Conservation (phyloP, 768 basidiomycete species). For the Serendipita sp. region DNA sequence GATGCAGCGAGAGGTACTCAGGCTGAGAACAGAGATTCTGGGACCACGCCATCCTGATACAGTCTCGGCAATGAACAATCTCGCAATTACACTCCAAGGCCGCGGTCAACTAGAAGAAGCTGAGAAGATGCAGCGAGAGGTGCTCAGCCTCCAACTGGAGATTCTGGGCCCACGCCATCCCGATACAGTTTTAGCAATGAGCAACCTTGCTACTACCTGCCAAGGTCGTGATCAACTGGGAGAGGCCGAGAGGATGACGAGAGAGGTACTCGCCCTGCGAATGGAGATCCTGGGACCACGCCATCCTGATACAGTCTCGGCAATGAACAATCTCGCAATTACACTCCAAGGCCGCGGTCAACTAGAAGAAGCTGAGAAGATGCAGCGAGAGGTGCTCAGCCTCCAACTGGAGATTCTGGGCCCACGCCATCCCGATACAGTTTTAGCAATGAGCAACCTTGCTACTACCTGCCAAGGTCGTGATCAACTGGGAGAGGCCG, state of each 20-base stretch:
- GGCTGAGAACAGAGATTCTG: not conserved
- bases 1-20: not conserved
- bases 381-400: not conserved
- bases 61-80: not conserved
- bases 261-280: not conserved
- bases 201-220: not conserved
- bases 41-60: not conserved
- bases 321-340: not conserved
- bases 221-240: not conserved
- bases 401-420: not conserved
- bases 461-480: not conserved
- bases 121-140: not conserved
- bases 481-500: not conserved
- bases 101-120: not conserved
- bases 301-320: not conserved
- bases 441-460: not conserved
- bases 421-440: not conserved
- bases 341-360: not conserved
- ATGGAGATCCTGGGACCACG: not conserved
- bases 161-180: not conserved
- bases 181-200: not conserved
- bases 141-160: not conserved
- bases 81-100: not conserved
- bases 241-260: not conserved
- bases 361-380: not conserved